These are phyloP conservation scores for Leccinum broughii DNA, from an alignment of 768 basidiomycete species.

Conservation along the genomic window DNA sequence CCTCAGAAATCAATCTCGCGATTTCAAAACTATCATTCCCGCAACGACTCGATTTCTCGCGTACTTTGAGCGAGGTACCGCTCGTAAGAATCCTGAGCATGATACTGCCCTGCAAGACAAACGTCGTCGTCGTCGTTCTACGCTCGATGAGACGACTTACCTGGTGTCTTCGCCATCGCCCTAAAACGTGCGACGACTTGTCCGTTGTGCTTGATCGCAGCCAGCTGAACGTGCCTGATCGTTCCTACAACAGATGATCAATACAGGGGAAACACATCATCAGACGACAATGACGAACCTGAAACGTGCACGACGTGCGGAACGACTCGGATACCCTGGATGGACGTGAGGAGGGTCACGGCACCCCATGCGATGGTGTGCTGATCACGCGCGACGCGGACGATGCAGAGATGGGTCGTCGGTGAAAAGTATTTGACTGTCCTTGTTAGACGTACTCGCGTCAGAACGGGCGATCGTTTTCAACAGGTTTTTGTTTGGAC, in stretches of 20 bases:
- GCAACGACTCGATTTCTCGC: conserved; percentile 63
- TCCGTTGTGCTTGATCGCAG: conserved; percentile 74
- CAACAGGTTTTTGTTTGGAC: neutral
- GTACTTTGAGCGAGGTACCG: conserved; percentile 56
- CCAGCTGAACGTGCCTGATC: conserved; percentile 82
- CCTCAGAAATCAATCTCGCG: neutral
- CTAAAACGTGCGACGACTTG: conserved; percentile 69
- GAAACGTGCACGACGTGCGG: conserved; percentile 82
- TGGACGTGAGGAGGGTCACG: conserved; percentile 63
- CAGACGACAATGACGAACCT: conserved; percentile 46
- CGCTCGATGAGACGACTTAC: conserved; percentile 34
- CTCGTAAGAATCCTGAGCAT: conserved; percentile 55
- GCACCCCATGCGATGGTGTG: conserved; percentile 80
- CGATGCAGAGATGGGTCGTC: conserved; percentile 78
- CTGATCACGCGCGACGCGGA: conserved; percentile 82
- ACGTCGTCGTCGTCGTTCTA: neutral
- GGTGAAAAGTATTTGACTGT: conserved; percentile 90
- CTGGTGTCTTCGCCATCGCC: conserved; percentile 50
- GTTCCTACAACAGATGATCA: conserved; percentile 54
- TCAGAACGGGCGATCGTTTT: conserved; percentile 1
- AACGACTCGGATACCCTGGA: conserved; percentile 45
- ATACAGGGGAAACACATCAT: neutral
- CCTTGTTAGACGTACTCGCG: conserved; percentile 31
- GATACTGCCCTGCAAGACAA: conserved; percentile 44
- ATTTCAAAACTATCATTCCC: conserved; percentile 44